These are phyloP conservation scores for Rutidosis leptorrhynchoides DNA, from an alignment of 129 eudicot species.

Conservation along the genomic window DNA sequence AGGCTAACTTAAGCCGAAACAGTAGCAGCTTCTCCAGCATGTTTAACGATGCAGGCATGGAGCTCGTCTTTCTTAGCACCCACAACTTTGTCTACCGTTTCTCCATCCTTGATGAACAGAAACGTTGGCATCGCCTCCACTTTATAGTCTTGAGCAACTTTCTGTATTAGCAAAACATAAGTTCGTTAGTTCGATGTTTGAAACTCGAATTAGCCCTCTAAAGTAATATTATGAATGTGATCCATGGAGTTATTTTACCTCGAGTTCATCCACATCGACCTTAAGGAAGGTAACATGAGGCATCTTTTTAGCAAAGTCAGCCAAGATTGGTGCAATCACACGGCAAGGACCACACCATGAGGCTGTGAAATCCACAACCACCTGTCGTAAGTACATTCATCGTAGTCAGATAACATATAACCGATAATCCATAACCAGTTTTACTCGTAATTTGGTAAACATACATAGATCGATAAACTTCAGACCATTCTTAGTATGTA, in stretches of 20 bases:
- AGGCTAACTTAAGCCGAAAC: conserved; percentile 28
- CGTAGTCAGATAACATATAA: not conserved
- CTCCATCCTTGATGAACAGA: conserved; percentile 59
- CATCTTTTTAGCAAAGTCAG: conserved; percentile 47
- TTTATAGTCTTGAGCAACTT: conserved; percentile 42
- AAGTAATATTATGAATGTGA: not conserved
- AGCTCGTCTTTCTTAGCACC: conserved; percentile 72
- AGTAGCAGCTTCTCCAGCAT: conserved; percentile 27
- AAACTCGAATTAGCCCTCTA: not conserved
- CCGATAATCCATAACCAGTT: not conserved
- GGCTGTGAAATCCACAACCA: conserved; percentile 71
- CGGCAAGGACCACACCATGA: conserved; percentile 82
- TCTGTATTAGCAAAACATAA: conserved; percentile 32
- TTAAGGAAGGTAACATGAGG: conserved; percentile 51
- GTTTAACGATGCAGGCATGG: conserved; percentile 32
- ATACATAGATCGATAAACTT: no score
- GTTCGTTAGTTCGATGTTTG: not conserved
- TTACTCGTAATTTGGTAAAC: no score
- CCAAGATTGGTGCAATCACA: conserved; percentile 53
- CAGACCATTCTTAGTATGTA: no score
- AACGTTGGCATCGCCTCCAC: conserved; percentile 93
- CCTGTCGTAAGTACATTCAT: conserved; percentile 31
- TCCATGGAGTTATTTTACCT: conserved; percentile 36
- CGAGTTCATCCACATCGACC: conserved; percentile 73
- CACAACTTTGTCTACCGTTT: conserved; percentile 54